Conservation (phyloP, 495 filamentous ascomycete species). For the Xylaria telfairii region DNA sequence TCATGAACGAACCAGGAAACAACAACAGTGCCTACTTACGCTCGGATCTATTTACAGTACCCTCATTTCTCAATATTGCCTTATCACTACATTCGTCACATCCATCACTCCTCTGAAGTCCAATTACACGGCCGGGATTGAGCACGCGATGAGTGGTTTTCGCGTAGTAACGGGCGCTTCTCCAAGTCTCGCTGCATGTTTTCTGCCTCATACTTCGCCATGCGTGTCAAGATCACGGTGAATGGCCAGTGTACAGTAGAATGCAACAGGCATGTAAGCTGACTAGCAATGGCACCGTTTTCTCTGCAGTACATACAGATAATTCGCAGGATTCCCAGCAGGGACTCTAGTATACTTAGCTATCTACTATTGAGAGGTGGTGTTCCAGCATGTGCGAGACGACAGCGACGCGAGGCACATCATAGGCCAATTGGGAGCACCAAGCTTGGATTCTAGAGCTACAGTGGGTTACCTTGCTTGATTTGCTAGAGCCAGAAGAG, state of each 20-base stretch:
- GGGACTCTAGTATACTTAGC: not conserved
- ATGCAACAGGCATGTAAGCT: conserved; percentile 20
- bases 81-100: conserved; percentile 18
- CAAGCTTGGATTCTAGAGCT: conserved; percentile 13
- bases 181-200: conserved; percentile 20
- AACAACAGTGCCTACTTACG: not conserved
- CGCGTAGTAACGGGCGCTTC: conserved; percentile 6
- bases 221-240: conserved; percentile 12
- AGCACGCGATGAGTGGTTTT: conserved; percentile 18
- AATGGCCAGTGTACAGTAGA: conserved; percentile 11
- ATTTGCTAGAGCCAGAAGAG: conserved; percentile 15
- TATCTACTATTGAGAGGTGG: not conserved
- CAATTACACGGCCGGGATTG: conserved; percentile 15
- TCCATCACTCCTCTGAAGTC: conserved; percentile 1
- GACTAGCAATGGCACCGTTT: conserved; percentile 6
- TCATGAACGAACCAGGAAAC: not conserved
- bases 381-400: conserved; percentile 21
- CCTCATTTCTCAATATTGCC: not conserved
- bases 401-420: not conserved
- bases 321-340: conserved; percentile 8
- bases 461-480: conserved; percentile 19
- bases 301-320: no score
- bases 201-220: conserved; percentile 4
- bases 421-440: conserved; percentile 25
- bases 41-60: not conserved